Evolutionary conservation across 2,329 filamentous ascomycete genomes (phyloP).

Genomic region (Seiridium cupressi): DNA sequence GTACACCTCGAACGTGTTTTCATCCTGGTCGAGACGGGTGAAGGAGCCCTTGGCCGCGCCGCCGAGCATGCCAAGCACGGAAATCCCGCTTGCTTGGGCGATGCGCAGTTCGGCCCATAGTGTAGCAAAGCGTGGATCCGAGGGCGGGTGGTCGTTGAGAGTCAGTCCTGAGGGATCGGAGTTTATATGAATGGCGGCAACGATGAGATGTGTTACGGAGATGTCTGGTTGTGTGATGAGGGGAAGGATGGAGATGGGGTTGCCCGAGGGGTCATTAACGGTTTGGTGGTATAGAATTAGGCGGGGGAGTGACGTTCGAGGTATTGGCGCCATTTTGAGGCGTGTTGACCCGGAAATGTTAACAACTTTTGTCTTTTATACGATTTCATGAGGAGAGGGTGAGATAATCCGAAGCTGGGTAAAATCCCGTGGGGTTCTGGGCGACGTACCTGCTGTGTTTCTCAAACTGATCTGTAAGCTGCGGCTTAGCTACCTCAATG

Average conservation of each 20-base stretch:
- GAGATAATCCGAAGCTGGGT: no score
- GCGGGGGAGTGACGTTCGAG: slow-evolving; percentile 18
- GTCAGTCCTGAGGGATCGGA: slow-evolving; percentile 62
- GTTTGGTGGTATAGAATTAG: slow-evolving; percentile 36
- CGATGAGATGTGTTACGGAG: slow-evolving; percentile 67
- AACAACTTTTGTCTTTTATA: not conserved
- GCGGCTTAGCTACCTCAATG: no score
- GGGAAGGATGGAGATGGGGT: slow-evolving; percentile 38
- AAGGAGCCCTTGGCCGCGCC: slow-evolving; percentile 74
- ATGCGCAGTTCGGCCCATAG: slow-evolving; percentile 71
- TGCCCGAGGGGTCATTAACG: slow-evolving; percentile 35
- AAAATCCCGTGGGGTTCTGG: no score
- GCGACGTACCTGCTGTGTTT: no score
- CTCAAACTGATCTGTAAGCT: no score
- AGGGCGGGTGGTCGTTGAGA: slow-evolving; percentile 71
- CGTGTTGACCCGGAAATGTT: not conserved
- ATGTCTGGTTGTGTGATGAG: slow-evolving; percentile 36
- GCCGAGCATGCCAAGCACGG: slow-evolving; percentile 78
- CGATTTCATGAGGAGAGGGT: no score
- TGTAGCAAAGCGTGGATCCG: slow-evolving; percentile 58
- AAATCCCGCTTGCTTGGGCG: slow-evolving; percentile 68
- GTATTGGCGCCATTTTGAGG: slow-evolving; percentile 9
- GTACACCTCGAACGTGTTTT: slow-evolving; percentile 63
- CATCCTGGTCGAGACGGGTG: slow-evolving; percentile 47
- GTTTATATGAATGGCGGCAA: slow-evolving; percentile 80